Evolutionary conservation across 2,329 filamentous ascomycete genomes (phyloP), one percentile per base, ranked within the genome.

Genomic region (Aspergillus bombycis): DNA sequence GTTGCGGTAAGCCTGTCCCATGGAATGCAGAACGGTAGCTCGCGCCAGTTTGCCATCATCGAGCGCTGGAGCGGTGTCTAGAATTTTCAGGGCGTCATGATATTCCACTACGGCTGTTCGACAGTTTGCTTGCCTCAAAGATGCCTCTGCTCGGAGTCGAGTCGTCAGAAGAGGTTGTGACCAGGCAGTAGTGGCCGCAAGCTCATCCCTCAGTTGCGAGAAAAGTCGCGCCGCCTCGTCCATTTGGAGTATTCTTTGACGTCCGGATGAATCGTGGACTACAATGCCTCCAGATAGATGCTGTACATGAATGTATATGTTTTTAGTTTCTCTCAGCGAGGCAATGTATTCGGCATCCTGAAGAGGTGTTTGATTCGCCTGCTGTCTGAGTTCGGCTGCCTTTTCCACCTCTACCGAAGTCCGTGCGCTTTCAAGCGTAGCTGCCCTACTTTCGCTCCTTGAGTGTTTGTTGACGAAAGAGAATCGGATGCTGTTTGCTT

Each of bases 191-290:
- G 67, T 62, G 2, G 70, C 67, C 8, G 67, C 60, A 4, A 70
- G 54, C 36, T 72, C 70, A 16, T 72, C 67, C 36, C 67, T 72
- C 52, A 75, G 62, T 45, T 73, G 70, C 23, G 71, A 57, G 56
- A 73, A 75, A n/a, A 75, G 54, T n/a, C 67, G 67, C 3, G 71
- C 72, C 36, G 73, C 67, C 61, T 75, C 71, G 26, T 73, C 72
- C 55, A 74, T 71, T 28, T 69, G 63, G n/a, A 75, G 67, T n/a
- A 75, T 68, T 23, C 73, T 65, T 56, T 72, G 72, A 36, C 73
- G 69, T 9, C 73, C 73, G 19, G 70, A 74, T 12, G 67, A 68
- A 62, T 75, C 73, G 45, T 75, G 71, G 23, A 74, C 70, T 11
- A 74, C 64, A 1, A 64, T 66, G 0, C 71, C 72, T 12, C 71